These are phyloP conservation scores for Platanthera guangdongensis DNA, from an alignment of 106 monocot species.

Conservation along the genomic window DNA sequence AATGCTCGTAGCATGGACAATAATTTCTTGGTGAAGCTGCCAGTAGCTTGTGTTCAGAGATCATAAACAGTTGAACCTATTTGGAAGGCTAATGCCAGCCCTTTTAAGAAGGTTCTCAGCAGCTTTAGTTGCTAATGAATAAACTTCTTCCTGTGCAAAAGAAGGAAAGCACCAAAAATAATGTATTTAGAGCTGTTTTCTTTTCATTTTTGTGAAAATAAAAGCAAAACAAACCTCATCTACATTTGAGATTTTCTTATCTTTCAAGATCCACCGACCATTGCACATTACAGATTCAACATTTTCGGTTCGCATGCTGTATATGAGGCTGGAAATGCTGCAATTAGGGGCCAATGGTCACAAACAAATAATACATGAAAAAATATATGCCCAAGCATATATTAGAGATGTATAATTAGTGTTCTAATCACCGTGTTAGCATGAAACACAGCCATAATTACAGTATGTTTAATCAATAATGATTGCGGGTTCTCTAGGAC, in stretches of 20 bases:
- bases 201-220: background rate
- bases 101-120: constrained; percentile 44
- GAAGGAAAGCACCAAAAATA: background rate
- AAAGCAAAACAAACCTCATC: constrained; percentile 47
- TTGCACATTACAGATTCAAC: constrained; percentile 91
- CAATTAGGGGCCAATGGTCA: constrained; percentile 7
- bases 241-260: constrained; percentile 50
- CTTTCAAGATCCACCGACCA: constrained; percentile 82
- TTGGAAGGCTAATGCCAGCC: constrained; percentile 54
- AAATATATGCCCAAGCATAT: background rate
- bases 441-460: background rate
- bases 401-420: background rate
- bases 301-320: constrained; percentile 82
- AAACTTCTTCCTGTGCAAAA: constrained; percentile 46
- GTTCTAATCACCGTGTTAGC: background rate
- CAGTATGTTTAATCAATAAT: background rate
- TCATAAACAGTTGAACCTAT: constrained; percentile 48
- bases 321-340: constrained; percentile 83
- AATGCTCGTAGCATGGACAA: too few relatives aligned
- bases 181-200: background rate
- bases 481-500: background rate
- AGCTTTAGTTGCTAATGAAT: constrained; percentile 32
- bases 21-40: too few relatives aligned
- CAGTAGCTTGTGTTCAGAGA: background rate
- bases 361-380: background rate